Evolutionary conservation across 768 basidiomycete species (phyloP).

Genomic region (Lactarius pseudohatsudake): DNA sequence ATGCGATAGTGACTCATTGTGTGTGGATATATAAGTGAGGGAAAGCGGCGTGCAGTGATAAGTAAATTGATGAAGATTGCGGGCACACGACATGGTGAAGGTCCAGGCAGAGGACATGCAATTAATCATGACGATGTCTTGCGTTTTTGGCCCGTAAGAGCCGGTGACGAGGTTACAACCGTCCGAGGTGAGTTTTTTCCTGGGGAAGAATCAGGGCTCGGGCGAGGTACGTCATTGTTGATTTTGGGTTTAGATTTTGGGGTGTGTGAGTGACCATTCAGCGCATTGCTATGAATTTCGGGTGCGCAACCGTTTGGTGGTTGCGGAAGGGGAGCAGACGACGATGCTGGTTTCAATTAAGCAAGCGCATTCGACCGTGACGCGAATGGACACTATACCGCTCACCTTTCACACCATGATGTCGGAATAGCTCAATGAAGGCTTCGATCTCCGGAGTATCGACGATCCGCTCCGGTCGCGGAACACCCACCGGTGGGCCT

Average conservation of each 20-base stretch:
- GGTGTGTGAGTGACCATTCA: slow-evolving; percentile 20
- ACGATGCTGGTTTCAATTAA: slow-evolving; percentile 10
- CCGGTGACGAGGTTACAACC: slow-evolving; percentile 27
- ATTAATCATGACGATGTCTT: slow-evolving; percentile 43
- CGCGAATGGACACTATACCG: background rate
- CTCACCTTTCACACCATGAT: slow-evolving; percentile 45
- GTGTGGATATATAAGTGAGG: slow-evolving; percentile 9
- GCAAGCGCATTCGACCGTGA: background rate
- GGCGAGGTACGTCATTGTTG: slow-evolving; percentile 11
- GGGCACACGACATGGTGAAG: slow-evolving; percentile 12
- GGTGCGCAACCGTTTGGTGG: slow-evolving; percentile 8
- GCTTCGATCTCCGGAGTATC: slow-evolving; percentile 55
- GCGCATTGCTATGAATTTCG: slow-evolving; percentile 11
- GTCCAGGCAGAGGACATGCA: background rate
- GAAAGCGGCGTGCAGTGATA: slow-evolving; percentile 26
- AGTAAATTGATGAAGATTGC: slow-evolving; percentile 29
- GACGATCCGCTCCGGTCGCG: slow-evolving; percentile 41
- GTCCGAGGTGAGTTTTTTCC: slow-evolving; percentile 13
- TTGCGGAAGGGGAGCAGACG: slow-evolving; percentile 8
- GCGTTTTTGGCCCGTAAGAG: slow-evolving; percentile 52
- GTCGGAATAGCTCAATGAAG: slow-evolving; percentile 65
- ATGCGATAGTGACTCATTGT: slow-evolving; percentile 18
- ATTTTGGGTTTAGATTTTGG: slow-evolving; percentile 9
- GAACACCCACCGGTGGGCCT: slow-evolving; percentile 24
- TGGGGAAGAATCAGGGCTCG: slow-evolving; percentile 11